Base-by-base conservation (phyloP, 352 stramenopile genomes). In the Globisporangium splendens region DNA sequence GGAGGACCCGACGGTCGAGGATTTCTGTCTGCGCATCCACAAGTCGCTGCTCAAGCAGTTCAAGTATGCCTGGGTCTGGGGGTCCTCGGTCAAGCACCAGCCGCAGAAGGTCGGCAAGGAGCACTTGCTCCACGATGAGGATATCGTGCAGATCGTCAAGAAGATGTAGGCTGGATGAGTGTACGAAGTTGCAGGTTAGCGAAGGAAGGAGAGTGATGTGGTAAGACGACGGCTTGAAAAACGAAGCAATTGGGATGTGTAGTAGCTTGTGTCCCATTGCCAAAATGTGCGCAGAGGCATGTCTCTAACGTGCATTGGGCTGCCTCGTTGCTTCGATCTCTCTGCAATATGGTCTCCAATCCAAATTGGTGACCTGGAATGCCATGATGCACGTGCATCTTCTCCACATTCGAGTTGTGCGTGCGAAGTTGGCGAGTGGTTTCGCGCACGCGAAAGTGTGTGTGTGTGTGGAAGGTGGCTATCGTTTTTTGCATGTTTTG, bases 111-210 rank as follows among this genome's bases (percentile, higher is more conserved):
- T 98, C 56, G 98, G 98, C 54, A 98, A 98, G 69, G 96, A 99
- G 52, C 98, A 99, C 76, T 69, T 95, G 46, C 84, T 99, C 6
- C 74, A 88, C 54, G 97, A 99, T 73, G 98, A 99, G 79, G 98
- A 99, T 73, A 97, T 99, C 69, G 96, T 99, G 46, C 97, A 99
- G 83, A 98, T 99, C 60, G 91, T 98, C 63, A 98, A 98, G 75
- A 97, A 97, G 65, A 79, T 93, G 38, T 96, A 89, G 77, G 56
- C 24, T 33, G 18, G 39, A 18, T 35, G 39, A 10, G 39, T 44
- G 28, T 10, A 35, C n/a, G 28, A 38, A 38, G 33, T 3, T 33
- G 20, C 31, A 17, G n/a, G 20, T 35, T 43, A 20, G n/a, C 42
- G 28, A 42, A 2, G 17, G 15, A 46, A 35, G 35, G 48, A 53